phyloP scores from a whole-genome alignment of 75 land plant genomes.

The Selaginella moellendorffii region DNA sequence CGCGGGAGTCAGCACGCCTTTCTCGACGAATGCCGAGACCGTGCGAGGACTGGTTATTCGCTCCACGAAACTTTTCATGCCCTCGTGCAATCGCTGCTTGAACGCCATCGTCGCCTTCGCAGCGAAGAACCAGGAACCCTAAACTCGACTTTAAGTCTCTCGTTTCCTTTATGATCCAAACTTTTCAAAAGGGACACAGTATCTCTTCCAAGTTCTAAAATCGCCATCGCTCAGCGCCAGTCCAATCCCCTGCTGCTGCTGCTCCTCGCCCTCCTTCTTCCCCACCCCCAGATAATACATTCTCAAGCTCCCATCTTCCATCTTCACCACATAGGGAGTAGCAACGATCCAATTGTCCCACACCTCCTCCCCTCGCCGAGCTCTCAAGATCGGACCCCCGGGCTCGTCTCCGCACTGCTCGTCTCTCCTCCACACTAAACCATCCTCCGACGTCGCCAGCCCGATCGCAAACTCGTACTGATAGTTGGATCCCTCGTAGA shows the following conservation, averaged over 20 bases:
- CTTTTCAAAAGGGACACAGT: too few species aligned
- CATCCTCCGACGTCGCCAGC: conserved; percentile 24
- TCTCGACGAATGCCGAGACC: conserved; percentile 93
- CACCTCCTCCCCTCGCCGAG: conserved; percentile 25
- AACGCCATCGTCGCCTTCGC: conserved; percentile 41
- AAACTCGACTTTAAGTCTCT: too few species aligned
- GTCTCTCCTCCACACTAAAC: conserved; percentile 23
- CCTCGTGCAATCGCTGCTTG: conserved; percentile 76
- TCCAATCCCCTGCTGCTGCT: conserved; percentile 23
- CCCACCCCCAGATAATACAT: conserved; percentile 39
- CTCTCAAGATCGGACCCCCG: conserved; percentile 28
- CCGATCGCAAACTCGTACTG: conserved; percentile 29
- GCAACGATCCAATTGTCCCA: conserved; percentile 37
- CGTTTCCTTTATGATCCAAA: too few species aligned
- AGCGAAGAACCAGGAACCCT: not conserved
- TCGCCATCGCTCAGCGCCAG: conserved; percentile 29
- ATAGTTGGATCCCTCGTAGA: conserved; percentile 33
- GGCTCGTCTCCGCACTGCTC: conserved; percentile 19
- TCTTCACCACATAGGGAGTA: conserved; percentile 29
- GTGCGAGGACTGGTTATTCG: conserved; percentile 86
- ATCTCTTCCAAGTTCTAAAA: conserved; percentile 24
- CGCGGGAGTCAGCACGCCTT: conserved; percentile 79
- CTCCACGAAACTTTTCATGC: conserved; percentile 85
- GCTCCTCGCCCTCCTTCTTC: conserved; percentile 15
- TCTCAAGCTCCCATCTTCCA: conserved; percentile 30